A percentile compares a stretch with the other conserved stretches of the same genome.
phyloP scores from a whole-genome alignment of 179 eudicot genomes.

The Camellia oleifera region DNA sequence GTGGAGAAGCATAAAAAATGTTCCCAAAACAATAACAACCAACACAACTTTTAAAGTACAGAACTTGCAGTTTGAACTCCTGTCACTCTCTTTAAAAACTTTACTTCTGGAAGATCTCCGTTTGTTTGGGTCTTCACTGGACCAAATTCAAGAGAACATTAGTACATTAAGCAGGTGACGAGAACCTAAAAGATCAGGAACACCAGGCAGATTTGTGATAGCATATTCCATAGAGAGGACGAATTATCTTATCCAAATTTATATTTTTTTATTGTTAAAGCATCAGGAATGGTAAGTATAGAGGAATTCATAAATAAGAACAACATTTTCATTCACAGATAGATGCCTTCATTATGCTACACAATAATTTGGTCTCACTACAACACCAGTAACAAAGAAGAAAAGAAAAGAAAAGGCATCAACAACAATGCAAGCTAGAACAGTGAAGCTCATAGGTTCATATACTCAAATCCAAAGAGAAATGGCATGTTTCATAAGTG shows the following conservation, averaged over 20 bases:
- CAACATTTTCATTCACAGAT: background rate
- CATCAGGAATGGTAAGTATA: background rate
- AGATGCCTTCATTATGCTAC: background rate
- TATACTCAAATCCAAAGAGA: background rate
- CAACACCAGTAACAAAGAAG: background rate
- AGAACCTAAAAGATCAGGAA: background rate
- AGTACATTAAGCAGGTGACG: background rate
- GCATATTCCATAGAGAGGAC: background rate
- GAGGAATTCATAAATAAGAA: background rate
- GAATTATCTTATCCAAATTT: background rate
- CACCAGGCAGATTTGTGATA: background rate
- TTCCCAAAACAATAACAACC: conserved; percentile 55
- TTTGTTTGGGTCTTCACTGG: conserved; percentile 73
- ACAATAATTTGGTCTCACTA: background rate
- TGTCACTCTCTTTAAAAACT: conserved; percentile 64
- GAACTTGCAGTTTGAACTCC: conserved; percentile 48
- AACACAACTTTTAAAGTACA: conserved; percentile 53
- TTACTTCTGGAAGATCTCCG: conserved; percentile 60
- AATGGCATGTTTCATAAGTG: background rate
- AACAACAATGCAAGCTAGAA: background rate
- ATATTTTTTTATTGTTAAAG: background rate
- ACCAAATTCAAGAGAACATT: conserved; percentile 18
- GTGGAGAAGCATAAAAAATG: conserved; percentile 50
- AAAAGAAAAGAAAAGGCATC: background rate
- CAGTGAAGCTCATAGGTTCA: background rate